Conservation (phyloP, 2,329 filamentous ascomycete genomes). For the Aspergillus proliferans region DNA sequence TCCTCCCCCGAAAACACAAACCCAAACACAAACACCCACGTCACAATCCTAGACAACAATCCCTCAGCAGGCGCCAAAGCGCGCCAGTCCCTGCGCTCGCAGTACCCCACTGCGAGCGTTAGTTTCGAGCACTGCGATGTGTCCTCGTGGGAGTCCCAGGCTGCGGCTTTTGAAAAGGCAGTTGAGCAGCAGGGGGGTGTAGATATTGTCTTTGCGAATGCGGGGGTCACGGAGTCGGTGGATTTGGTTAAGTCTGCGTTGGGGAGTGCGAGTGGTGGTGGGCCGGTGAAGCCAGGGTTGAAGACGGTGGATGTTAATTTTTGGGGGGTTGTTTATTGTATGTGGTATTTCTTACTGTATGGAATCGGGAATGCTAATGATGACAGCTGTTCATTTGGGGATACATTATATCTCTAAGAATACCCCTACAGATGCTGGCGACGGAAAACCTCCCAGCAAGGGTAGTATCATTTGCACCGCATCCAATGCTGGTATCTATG, state of each 20-base stretch:
- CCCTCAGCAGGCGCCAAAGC: conserved; percentile 14
- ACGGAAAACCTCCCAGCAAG: conserved; percentile 25
- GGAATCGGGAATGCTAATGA: neutral
- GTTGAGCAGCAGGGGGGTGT: conserved; percentile 30
- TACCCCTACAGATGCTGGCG: conserved; percentile 12
- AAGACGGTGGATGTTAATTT: conserved; percentile 32
- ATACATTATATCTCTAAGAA: conserved; percentile 48
- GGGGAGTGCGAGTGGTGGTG: conserved; percentile 24
- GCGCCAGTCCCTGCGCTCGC: conserved; percentile 15
- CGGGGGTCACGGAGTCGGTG: conserved; percentile 43
- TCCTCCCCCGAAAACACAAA: conserved; percentile 6
- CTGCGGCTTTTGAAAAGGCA: conserved; percentile 28
- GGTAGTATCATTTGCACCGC: conserved; percentile 49
- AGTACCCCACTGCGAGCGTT: conserved; percentile 20
- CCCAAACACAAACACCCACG: conserved; percentile 17
- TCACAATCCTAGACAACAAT: conserved; percentile 30
- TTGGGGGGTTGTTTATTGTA: conserved; percentile 42
- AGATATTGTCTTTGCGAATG: conserved; percentile 48
- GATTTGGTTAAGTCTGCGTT: conserved; percentile 22
- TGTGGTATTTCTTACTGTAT: conserved; percentile 11
- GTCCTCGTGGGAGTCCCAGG: conserved; percentile 32
- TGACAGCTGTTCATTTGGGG: conserved; percentile 45
- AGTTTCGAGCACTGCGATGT: conserved; percentile 28
- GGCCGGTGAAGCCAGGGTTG: conserved; percentile 31
- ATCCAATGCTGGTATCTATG: conserved; percentile 49